Evolutionary conservation across 495 filamentous ascomycete species (phyloP).

Genomic region (Symbiotaphrina buchneri): DNA sequence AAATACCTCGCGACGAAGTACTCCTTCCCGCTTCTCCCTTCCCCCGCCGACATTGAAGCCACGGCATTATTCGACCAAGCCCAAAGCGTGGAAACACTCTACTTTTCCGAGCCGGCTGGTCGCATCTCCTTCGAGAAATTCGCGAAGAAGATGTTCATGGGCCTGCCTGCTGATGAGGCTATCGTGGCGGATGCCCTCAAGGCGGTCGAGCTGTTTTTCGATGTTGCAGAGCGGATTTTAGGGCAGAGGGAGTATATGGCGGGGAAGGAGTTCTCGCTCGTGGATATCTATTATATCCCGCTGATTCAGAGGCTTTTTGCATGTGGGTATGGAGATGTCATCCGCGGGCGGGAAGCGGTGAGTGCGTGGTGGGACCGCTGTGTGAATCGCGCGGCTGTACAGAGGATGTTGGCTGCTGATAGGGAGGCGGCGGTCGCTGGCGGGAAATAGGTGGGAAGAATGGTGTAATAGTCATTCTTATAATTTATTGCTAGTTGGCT

Average conservation of each 20-base stretch:
- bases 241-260: slow-evolving; percentile 17
- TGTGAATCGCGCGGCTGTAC: too few species aligned
- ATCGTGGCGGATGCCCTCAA: slow-evolving; percentile 15
- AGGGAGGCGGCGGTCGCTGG: too few species aligned
- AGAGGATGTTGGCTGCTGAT: too few species aligned
- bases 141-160: slow-evolving; percentile 17
- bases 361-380: slow-evolving; percentile 18
- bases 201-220: slow-evolving; percentile 17
- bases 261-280: slow-evolving; percentile 18
- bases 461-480: too few species aligned
- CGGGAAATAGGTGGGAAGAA: too few species aligned
- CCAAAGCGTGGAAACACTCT: slow-evolving; percentile 15
- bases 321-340: slow-evolving; percentile 18
- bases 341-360: slow-evolving; percentile 17
- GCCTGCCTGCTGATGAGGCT: slow-evolving; percentile 16
- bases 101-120: slow-evolving; percentile 19
- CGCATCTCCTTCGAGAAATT: slow-evolving; percentile 19
- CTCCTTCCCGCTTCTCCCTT: slow-evolving; percentile 15
- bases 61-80: slow-evolving; percentile 20
- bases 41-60: slow-evolving; percentile 17
- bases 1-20: slow-evolving; percentile 21
- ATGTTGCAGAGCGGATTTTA: slow-evolving; percentile 18
- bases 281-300: slow-evolving; percentile 22
- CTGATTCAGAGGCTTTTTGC: slow-evolving; percentile 18
- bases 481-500: too few species aligned